A percentile compares a stretch with the other conserved stretches of the same genome.
phyloP scores from a whole-genome alignment of 305 asterid genomes.

The Solanum hybrid region DNA sequence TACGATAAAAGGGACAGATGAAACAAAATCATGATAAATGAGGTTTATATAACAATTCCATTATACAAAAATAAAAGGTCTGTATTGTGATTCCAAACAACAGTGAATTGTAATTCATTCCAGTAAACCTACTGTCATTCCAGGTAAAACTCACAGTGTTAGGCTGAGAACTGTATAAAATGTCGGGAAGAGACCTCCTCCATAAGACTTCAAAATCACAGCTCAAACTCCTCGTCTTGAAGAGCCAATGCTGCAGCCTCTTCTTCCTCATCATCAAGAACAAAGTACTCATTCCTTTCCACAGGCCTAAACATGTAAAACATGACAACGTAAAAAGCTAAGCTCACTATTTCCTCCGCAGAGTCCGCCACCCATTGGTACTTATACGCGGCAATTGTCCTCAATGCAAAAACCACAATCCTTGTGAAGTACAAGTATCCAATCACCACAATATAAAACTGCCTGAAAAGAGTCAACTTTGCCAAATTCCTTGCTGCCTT shows the following conservation, averaged over 20 bases:
- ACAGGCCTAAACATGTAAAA: constrained; percentile 98
- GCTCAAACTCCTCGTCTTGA: constrained; percentile 86
- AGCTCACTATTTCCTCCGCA: constrained; percentile 88
- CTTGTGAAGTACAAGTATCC: constrained; percentile 97
- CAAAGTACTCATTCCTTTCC: constrained; percentile 85
- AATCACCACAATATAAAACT: constrained; percentile 86
- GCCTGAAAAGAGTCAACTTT: constrained; percentile 85
- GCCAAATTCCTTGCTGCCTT: constrained; percentile 95
- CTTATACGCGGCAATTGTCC: constrained; percentile 87
- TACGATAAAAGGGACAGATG: neutral
- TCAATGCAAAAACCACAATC: constrained; percentile 90
- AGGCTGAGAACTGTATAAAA: constrained; percentile 11
- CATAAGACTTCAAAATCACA: constrained; percentile 33
- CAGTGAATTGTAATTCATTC: constrained; percentile 4
- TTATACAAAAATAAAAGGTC: neutral
- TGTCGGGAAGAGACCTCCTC: constrained; percentile 19
- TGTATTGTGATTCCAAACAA: neutral
- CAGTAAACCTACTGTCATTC: constrained; percentile 7
- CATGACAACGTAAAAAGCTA: constrained; percentile 69
- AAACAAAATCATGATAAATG: neutral
- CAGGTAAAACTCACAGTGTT: constrained; percentile 24
- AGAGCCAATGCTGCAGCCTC: constrained; percentile 96
- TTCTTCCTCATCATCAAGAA: constrained; percentile 84
- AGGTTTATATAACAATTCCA: constrained; percentile 6
- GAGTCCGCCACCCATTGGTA: constrained; percentile 94